phyloP scores from a whole-genome alignment of 169 alveolate species.

The Neospora caninum region DNA sequence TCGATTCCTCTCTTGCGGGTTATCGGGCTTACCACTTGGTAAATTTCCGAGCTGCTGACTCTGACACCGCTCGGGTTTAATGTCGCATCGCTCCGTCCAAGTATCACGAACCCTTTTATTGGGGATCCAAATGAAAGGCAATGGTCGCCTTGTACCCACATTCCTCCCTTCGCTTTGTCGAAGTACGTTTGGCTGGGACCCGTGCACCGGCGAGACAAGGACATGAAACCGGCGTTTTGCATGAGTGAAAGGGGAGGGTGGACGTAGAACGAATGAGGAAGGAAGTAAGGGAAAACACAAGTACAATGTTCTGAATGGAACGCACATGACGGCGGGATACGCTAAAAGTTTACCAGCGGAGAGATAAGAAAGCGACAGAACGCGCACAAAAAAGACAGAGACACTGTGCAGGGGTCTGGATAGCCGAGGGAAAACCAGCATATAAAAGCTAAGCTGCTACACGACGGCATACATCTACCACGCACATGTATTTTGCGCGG shows the following conservation, averaged over 20 bases:
- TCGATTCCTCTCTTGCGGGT: too few species aligned
- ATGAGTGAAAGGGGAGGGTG: neutral
- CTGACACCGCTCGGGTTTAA: constrained; percentile 68
- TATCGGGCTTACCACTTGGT: constrained; percentile 48
- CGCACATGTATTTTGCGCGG: constrained; percentile 21
- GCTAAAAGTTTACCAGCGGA: too few species aligned
- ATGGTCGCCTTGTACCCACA: constrained; percentile 55
- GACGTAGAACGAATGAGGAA: neutral
- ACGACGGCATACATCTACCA: neutral
- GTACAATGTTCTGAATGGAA: neutral
- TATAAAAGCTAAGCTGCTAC: too few species aligned
- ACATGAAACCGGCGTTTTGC: neutral
- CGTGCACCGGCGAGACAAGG: neutral
- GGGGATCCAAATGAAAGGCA: neutral
- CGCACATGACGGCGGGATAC: too few species aligned
- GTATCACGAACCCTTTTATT: constrained; percentile 30
- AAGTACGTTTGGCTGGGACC: constrained; percentile 46
- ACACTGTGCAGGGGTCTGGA: too few species aligned
- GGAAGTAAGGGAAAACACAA: neutral
- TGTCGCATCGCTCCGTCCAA: constrained; percentile 60
- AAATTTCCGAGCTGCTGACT: constrained; percentile 64
- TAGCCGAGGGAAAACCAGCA: too few species aligned
- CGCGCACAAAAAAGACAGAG: too few species aligned
- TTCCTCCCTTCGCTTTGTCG: neutral
- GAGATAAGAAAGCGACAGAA: too few species aligned